Conservation (phyloP, 1,284 basidiomycete genomes). For the Cutaneotrichosporon mucoides region DNA sequence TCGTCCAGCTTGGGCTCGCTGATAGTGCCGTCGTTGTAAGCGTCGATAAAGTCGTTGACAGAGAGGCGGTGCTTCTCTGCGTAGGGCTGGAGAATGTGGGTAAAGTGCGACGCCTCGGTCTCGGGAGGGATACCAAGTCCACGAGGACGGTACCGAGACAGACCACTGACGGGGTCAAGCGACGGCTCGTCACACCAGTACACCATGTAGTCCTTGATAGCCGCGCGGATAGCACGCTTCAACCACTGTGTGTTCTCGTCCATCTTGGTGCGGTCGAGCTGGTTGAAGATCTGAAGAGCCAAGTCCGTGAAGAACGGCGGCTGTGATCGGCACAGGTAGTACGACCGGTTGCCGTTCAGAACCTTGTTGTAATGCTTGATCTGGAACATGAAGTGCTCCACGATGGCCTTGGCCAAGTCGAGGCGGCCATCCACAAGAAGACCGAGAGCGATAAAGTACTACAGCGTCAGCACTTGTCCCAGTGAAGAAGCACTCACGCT, state of each 20-base stretch:
- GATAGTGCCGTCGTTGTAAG: constrained; percentile 81
- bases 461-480: background rate
- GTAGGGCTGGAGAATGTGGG: constrained; percentile 91
- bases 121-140: constrained; percentile 97
- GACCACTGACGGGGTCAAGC: constrained; percentile 85
- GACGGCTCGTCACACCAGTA: constrained; percentile 93
- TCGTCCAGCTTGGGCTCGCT: constrained; percentile 88
- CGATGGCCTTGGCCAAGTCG: constrained; percentile 91
- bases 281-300: constrained; percentile 95
- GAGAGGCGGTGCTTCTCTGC: constrained; percentile 89
- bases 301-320: constrained; percentile 98
- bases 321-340: constrained; percentile 89
- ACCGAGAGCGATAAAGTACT: constrained; percentile 59
- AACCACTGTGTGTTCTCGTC: constrained; percentile 85
- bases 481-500: constrained; percentile 28
- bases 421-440: constrained; percentile 91
- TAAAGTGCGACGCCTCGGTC: constrained; percentile 97
- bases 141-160: constrained; percentile 88
- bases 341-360: constrained; percentile 49
- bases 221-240: constrained; percentile 88
- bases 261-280: constrained; percentile 78
- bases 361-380: constrained; percentile 93
- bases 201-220: constrained; percentile 98
- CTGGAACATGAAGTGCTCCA: constrained; percentile 98
- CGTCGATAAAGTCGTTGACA: constrained; percentile 95